These are phyloP conservation scores for Stereocaulon alpinum DNA, from an alignment of 495 filamentous ascomycete genomes.

Conservation along the genomic window DNA sequence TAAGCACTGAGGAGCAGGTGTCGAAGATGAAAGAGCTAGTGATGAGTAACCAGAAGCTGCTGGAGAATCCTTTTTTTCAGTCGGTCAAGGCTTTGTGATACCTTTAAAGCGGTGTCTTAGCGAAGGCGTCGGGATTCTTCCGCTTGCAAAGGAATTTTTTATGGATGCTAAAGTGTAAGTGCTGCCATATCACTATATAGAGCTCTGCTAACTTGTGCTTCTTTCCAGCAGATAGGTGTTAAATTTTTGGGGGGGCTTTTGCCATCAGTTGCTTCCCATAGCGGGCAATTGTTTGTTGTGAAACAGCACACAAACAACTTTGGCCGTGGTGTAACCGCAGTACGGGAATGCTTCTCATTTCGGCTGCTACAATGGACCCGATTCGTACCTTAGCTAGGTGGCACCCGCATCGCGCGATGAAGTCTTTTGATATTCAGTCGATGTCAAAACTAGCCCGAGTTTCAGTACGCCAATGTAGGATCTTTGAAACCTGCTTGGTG, in stretches of 20 bases:
- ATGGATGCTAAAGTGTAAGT: not conserved
- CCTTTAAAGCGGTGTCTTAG: not conserved
- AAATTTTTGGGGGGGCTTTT: not conserved
- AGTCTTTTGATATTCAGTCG: not conserved
- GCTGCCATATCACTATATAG: not conserved
- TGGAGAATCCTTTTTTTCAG: constrained; percentile 81
- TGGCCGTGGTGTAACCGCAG: not conserved
- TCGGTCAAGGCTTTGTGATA: constrained; percentile 66
- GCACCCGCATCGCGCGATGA: not conserved
- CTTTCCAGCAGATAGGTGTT: not conserved
- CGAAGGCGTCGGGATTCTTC: not conserved
- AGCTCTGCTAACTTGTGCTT: not conserved
- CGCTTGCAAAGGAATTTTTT: not conserved
- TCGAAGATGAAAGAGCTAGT: constrained; percentile 71
- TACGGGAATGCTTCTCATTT: not conserved
- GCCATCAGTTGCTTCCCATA: too few relatives aligned
- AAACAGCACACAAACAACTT: not conserved
- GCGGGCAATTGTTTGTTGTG: too few relatives aligned
- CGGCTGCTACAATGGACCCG: not conserved
- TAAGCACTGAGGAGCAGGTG: constrained; percentile 72
- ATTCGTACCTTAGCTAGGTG: not conserved
- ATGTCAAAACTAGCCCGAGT: too few relatives aligned
- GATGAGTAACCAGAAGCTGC: constrained; percentile 54
- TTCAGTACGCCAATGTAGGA: not conserved
- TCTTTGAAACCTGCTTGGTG: not conserved